Percentiles rank a stretch among this genome's conserved stretches.
phyloP scores from a whole-genome alignment of 2,329 filamentous ascomycete genomes.

The Ceratocystis diversiconidia region DNA sequence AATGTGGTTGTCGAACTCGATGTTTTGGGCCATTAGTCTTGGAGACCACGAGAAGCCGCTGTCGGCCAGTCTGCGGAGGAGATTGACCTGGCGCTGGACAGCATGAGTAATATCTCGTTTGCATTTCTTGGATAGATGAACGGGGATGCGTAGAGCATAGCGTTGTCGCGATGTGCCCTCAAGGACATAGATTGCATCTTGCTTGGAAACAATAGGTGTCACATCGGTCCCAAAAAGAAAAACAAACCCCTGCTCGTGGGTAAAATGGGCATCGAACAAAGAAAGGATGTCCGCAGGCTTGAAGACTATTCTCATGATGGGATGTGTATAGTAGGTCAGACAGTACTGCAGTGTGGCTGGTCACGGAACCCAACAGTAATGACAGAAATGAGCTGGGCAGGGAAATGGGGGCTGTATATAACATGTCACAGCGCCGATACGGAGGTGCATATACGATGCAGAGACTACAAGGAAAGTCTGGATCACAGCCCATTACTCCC shows the following conservation, averaged over 20 bases:
- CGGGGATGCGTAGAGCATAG: constrained; percentile 11
- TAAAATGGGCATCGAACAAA: constrained; percentile 6
- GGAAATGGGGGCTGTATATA: background rate
- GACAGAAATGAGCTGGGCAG: background rate
- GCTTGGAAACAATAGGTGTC: constrained; percentile 3
- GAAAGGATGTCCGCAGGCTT: constrained; percentile 13
- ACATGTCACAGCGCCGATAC: background rate
- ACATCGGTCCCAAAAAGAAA: constrained; percentile 3
- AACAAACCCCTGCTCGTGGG: constrained; percentile 6
- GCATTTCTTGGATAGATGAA: background rate
- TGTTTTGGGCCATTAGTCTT: constrained; percentile 9
- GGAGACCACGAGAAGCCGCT: constrained; percentile 16
- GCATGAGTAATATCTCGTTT: background rate
- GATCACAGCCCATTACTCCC: background rate
- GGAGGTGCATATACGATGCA: background rate
- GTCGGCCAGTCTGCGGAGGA: constrained; percentile 10
- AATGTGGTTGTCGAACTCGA: constrained; percentile 9
- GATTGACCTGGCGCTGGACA: background rate
- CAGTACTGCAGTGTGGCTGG: background rate
- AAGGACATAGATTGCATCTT: constrained; percentile 10
- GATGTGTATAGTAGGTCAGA: background rate
- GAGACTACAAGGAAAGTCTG: background rate
- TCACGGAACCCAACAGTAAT: background rate
- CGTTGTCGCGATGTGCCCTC: constrained; percentile 11
- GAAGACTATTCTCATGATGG: constrained; percentile 3